A percentile compares a stretch with the other conserved stretches of the same genome.
These are phyloP conservation scores for Aspergillus caelatus DNA, from an alignment of 2,329 filamentous ascomycete species.

Conservation along the genomic window DNA sequence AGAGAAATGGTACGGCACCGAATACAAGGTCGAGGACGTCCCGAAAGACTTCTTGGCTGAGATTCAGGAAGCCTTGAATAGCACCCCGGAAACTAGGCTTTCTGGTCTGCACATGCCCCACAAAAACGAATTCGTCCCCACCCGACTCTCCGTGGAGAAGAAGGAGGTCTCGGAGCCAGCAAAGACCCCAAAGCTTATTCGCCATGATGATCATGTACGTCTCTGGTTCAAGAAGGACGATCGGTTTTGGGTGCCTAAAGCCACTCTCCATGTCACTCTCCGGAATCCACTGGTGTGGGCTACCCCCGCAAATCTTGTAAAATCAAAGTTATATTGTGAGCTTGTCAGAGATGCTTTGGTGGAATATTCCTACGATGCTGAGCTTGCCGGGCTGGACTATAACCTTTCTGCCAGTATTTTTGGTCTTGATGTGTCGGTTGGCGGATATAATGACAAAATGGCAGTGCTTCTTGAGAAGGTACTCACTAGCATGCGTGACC, in stretches of 20 bases:
- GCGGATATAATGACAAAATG: slow-evolving; percentile 96
- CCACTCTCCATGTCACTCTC: slow-evolving; percentile 79
- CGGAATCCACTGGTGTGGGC: slow-evolving; percentile 78
- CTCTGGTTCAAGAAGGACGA: slow-evolving; percentile 99
- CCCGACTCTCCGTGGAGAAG: slow-evolving; percentile 90
- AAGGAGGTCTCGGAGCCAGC: slow-evolving; percentile 79
- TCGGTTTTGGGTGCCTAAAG: slow-evolving; percentile 96
- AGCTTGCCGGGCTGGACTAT: slow-evolving; percentile 87
- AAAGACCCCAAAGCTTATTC: slow-evolving; percentile 75
- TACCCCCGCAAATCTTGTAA: slow-evolving; percentile 76
- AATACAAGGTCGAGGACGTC: slow-evolving; percentile 83
- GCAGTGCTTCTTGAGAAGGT: slow-evolving; percentile 88
- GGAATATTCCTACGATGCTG: slow-evolving; percentile 94
- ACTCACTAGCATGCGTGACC: slow-evolving; percentile 76
- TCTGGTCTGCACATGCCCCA: slow-evolving; percentile 81
- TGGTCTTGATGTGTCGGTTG: slow-evolving; percentile 76
- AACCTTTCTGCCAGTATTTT: slow-evolving; percentile 71
- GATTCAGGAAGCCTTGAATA: slow-evolving; percentile 65
- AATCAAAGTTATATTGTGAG: slow-evolving; percentile 78
- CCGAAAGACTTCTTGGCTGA: slow-evolving; percentile 73
- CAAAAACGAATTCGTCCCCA: slow-evolving; percentile 94
- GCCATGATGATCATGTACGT: slow-evolving; percentile 77
- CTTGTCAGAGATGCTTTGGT: slow-evolving; percentile 85
- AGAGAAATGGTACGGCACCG: slow-evolving; percentile 97
- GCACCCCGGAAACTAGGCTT: slow-evolving; percentile 62